Base-by-base conservation (phyloP, 495 filamentous ascomycete genomes). In the Xylaria longipes region DNA sequence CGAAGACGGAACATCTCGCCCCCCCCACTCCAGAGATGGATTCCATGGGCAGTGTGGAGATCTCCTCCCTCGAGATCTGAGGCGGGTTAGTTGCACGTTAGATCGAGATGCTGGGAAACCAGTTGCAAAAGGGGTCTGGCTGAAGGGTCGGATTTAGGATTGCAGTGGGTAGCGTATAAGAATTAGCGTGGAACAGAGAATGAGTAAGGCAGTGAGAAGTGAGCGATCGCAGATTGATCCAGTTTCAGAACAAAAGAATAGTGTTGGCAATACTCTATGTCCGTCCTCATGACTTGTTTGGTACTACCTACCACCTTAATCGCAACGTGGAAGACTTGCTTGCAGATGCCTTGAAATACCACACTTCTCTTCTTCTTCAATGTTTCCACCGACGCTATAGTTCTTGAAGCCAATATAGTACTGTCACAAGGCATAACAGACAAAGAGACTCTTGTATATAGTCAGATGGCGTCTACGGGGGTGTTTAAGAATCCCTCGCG, bases 1-100 rank as follows among this genome's bases (percentile, higher is more conserved):
- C 89, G 2, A 95, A 95, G 81, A 82, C 80, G 7, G 81, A 87
- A 56, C 80, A 84, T 61, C 45, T 85, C 57, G 84, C 87, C 17
- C 82, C 79, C 64, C 79, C 82, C 12, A 84, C 81, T 1, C 83
- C 79, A 0, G 79, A 77, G 37, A 71, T 77, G 22, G 60, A 70
- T 15, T 41, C 46, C 29, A 37, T 29, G 3, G 57, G 68, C 7
- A 46, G 46, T n/a, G 60, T 29, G 25, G 39, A 64, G 5, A 64
- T 70, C 15, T 70, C 68, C 15, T 70, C 68, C 57, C 68, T 70
- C 17, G 45, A 56, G 14, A 64, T 70, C 58, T 70, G n/a, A 70
- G 43, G 5, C 14, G 12, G 43, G 29, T 6, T 5, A 20, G 29
- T 20, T 33, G 29, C n/a, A 9, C 20, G 27, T 6, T 45, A 31